These are phyloP conservation scores for Euphorbia schlechtendalii DNA, from an alignment of 441 rosid species.

Conservation along the genomic window DNA sequence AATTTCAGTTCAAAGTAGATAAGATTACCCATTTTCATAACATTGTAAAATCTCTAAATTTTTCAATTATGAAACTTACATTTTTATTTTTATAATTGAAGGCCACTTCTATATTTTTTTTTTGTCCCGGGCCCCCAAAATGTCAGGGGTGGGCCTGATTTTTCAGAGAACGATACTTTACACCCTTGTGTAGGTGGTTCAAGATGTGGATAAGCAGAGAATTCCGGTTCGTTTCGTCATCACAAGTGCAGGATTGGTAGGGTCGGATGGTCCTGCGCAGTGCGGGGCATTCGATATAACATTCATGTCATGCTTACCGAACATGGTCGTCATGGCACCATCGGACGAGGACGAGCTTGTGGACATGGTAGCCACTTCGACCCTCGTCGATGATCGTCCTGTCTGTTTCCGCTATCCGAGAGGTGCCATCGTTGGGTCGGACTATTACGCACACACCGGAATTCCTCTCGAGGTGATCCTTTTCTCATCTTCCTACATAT, in stretches of 20 bases:
- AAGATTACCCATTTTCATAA: too few relatives aligned
- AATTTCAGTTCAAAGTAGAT: too few relatives aligned
- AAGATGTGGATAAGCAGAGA: conserved; percentile 84
- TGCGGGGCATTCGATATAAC: conserved; percentile 90
- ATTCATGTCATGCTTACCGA: conserved; percentile 91
- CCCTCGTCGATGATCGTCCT: conserved; percentile 57
- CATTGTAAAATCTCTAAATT: too few relatives aligned
- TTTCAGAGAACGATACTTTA: too few relatives aligned
- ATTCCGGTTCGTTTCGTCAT: conserved; percentile 86
- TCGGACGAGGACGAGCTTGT: conserved; percentile 81
- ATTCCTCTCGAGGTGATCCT: conserved; percentile 65
- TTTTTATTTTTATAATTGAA: too few relatives aligned
- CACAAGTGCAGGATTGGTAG: conserved; percentile 85
- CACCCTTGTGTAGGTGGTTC: conserved; percentile 59
- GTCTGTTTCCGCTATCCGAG: conserved; percentile 88
- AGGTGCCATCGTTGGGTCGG: conserved; percentile 53
- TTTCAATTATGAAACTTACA: too few relatives aligned
- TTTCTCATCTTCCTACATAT: conserved; percentile 2
- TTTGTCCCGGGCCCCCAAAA: too few relatives aligned
- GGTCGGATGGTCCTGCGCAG: conserved; percentile 78
- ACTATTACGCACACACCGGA: conserved; percentile 40
- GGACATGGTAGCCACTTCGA: conserved; percentile 87
- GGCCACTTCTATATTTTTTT: too few relatives aligned
- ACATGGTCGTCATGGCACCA: conserved; percentile 96
- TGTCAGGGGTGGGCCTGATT: too few relatives aligned